phyloP scores from a whole-genome alignment of 1,284 basidiomycete genomes.

The Agroathelia rolfsii region DNA sequence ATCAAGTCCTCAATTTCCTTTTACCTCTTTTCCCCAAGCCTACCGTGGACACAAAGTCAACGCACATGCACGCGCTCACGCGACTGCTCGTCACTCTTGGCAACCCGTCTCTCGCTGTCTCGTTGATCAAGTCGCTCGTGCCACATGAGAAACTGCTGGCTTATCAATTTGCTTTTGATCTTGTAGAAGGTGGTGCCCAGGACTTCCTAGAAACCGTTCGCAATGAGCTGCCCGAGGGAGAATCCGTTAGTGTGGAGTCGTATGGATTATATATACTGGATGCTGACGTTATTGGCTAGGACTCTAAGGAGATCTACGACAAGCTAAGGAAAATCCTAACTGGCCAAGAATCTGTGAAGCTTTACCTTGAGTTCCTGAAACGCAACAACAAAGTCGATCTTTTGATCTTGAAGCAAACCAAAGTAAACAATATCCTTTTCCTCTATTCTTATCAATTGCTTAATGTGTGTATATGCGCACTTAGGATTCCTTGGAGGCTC shows the following conservation, averaged over 20 bases:
- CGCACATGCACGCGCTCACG: slow-evolving; percentile 68
- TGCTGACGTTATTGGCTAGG: slow-evolving; percentile 27
- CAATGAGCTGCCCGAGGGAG: slow-evolving; percentile 53
- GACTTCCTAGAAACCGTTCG: slow-evolving; percentile 78
- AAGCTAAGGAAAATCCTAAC: slow-evolving; percentile 75
- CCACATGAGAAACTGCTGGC: slow-evolving; percentile 68
- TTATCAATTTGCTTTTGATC: slow-evolving; percentile 90
- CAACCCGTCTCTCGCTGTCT: slow-evolving; percentile 63
- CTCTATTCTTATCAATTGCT: too few relatives aligned
- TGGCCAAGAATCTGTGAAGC: slow-evolving; percentile 82
- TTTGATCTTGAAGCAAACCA: slow-evolving; percentile 84
- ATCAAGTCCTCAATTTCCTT: slow-evolving; percentile 76
- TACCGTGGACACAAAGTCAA: slow-evolving; percentile 59
- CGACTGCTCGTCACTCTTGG: slow-evolving; percentile 84
- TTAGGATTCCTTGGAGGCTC: slow-evolving; percentile 84
- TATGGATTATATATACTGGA: slow-evolving; percentile 5
- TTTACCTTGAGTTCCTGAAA: slow-evolving; percentile 90
- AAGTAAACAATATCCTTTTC: slow-evolving; percentile 39
- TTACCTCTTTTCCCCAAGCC: slow-evolving; percentile 75
- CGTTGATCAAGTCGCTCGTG: slow-evolving; percentile 62
- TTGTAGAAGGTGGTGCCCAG: slow-evolving; percentile 87
- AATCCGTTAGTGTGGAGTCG: slow-evolving; percentile 34
- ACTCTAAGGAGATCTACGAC: slow-evolving; percentile 52
- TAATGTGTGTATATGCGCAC: slow-evolving; percentile 6
- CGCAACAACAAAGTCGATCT: slow-evolving; percentile 90